A percentile compares a stretch with the other conserved stretches of the same genome.
phyloP scores from a whole-genome alignment of 2,329 filamentous ascomycete genomes.

The Grosmannia huntii region DNA sequence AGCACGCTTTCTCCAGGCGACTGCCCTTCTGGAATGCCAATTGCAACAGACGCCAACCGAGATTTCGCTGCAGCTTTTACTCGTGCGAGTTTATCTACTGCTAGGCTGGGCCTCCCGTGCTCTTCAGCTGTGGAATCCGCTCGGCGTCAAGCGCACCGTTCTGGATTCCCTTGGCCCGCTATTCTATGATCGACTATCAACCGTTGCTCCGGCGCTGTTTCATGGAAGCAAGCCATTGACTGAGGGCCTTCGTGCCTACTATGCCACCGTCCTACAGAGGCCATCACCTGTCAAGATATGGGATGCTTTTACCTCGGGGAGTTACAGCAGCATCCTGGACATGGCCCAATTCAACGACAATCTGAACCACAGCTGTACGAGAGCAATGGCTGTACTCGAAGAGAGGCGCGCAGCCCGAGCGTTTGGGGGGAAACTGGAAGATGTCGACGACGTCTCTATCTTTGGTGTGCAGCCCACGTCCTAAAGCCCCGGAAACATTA shows the following conservation, averaged over 20 bases:
- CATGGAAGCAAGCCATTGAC: slow-evolving; percentile 18
- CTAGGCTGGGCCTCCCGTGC: slow-evolving; percentile 36
- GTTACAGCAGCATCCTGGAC: slow-evolving; percentile 36
- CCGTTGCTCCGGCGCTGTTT: slow-evolving; percentile 32
- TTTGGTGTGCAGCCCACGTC: slow-evolving; percentile 22
- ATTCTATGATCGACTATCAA: slow-evolving; percentile 42
- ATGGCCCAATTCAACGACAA: slow-evolving; percentile 31
- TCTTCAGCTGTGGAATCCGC: slow-evolving; percentile 33
- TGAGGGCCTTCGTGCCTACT: slow-evolving; percentile 32
- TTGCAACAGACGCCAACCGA: slow-evolving; percentile 31
- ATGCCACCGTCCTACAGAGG: slow-evolving; percentile 26
- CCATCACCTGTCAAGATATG: slow-evolving; percentile 27
- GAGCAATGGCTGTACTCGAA: slow-evolving; percentile 39
- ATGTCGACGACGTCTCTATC: slow-evolving; percentile 30
- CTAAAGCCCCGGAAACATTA: background rate
- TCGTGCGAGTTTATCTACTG: slow-evolving; percentile 38
- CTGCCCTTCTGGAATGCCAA: slow-evolving; percentile 36
- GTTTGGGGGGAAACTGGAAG: slow-evolving; percentile 25
- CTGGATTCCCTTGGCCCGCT: slow-evolving; percentile 42
- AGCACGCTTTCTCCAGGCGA: slow-evolving; percentile 31
- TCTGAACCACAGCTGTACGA: slow-evolving; percentile 36
- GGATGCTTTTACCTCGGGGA: slow-evolving; percentile 36
- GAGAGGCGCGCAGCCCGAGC: slow-evolving; percentile 32
- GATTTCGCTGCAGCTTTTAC: slow-evolving; percentile 32
- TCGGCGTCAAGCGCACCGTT: slow-evolving; percentile 44